These are phyloP conservation scores for Arctium lappa DNA, from an alignment of 129 eudicot species.

Conservation along the genomic window DNA sequence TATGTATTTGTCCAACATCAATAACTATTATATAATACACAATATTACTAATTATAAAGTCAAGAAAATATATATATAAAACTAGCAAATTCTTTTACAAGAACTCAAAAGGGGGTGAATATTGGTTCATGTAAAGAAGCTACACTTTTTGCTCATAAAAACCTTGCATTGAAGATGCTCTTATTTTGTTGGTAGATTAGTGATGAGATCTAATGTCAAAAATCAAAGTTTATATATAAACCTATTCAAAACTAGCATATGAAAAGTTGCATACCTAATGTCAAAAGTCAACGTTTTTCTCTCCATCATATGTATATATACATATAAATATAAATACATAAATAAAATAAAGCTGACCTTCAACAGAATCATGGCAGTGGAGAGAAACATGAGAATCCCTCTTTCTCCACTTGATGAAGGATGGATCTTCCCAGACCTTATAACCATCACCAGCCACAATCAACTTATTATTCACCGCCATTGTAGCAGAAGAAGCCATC, in stretches of 20 bases:
- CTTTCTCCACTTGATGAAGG: conserved; percentile 89
- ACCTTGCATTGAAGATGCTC: too few relatives aligned
- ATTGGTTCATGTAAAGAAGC: too few relatives aligned
- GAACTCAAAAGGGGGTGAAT: too few relatives aligned
- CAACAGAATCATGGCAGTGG: conserved; percentile 88
- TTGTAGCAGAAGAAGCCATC: conserved; percentile 31
- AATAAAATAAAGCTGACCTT: conserved; percentile 38
- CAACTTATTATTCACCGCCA: conserved; percentile 25
- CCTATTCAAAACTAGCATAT: neutral
- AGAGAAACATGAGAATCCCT: conserved; percentile 94
- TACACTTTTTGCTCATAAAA: too few relatives aligned
- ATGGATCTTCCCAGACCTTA: conserved; percentile 91
- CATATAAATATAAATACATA: neutral
- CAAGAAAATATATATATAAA: too few relatives aligned
- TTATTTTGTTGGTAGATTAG: neutral
- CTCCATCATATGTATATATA: neutral
- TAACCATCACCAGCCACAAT: conserved; percentile 26
- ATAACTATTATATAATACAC: too few relatives aligned
- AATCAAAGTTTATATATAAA: neutral
- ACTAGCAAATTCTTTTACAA: too few relatives aligned
- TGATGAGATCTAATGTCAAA: neutral
- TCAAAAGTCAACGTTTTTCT: conserved; percentile 9
- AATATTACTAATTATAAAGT: too few relatives aligned
- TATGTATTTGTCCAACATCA: too few relatives aligned
- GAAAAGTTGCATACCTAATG: neutral